These are phyloP conservation scores for Fusarium nygamai DNA, from an alignment of 2,329 filamentous ascomycete genomes.

Conservation along the genomic window DNA sequence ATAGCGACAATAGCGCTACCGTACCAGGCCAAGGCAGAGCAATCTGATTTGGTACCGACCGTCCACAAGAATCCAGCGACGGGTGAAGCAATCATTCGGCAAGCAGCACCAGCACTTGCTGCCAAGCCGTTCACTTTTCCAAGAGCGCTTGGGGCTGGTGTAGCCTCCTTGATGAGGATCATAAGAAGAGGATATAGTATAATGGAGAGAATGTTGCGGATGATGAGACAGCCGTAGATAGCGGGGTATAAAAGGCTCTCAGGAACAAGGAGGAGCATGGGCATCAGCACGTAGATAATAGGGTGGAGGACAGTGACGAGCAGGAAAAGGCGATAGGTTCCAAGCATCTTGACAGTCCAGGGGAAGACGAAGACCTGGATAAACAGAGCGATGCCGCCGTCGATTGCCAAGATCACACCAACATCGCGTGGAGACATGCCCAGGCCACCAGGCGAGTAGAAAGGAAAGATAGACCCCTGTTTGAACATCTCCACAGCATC, in stretches of 20 bases:
- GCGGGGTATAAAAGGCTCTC: constrained; percentile 60
- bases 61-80: constrained; percentile 72
- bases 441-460: constrained; percentile 70
- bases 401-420: constrained; percentile 68
- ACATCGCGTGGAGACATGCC: constrained; percentile 71
- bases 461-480: constrained; percentile 50
- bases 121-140: constrained; percentile 74
- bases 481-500: constrained; percentile 50
- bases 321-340: constrained; percentile 69
- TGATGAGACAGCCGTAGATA: constrained; percentile 66
- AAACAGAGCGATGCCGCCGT: constrained; percentile 67
- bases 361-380: constrained; percentile 71
- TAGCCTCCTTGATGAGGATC: constrained; percentile 75
- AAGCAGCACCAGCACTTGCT: constrained; percentile 72
- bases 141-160: constrained; percentile 63
- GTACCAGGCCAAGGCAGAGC: constrained; percentile 72
- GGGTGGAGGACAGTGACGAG: constrained; percentile 69
- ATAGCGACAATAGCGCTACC: constrained; percentile 66
- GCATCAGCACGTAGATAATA: constrained; percentile 68
- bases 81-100: constrained; percentile 73
- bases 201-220: constrained; percentile 71
- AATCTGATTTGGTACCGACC: constrained; percentile 66
- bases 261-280: constrained; percentile 66
- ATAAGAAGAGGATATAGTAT: constrained; percentile 73
- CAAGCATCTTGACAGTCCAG: constrained; percentile 65